Percentiles rank a stretch among this genome's conserved stretches.
phyloP scores from a whole-genome alignment of 2,329 filamentous ascomycete genomes.

The Hypomyces rosellus region DNA sequence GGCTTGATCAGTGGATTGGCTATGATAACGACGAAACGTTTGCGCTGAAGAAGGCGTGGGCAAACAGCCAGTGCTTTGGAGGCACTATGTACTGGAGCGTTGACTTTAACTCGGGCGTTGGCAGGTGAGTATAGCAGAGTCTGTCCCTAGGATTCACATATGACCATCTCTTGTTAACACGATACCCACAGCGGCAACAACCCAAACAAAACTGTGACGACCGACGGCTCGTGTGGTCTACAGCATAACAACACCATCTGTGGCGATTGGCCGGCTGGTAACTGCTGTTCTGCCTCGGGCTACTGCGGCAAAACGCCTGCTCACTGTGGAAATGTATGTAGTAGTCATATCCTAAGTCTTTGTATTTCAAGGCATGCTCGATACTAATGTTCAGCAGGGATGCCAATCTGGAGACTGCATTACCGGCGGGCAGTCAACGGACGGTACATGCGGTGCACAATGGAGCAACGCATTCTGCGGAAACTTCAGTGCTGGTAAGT shows the following conservation, averaged over 20 bases:
- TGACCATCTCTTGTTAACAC: too few species aligned
- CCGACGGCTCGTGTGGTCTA: not conserved
- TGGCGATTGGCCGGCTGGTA: not conserved
- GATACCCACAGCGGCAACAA: not conserved
- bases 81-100: constrained; percentile 15
- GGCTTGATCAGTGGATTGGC: constrained; percentile 20
- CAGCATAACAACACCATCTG: constrained; percentile 1
- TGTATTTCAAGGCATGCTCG: not conserved
- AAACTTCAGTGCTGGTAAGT: not conserved
- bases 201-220: not conserved
- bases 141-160: too few species aligned
- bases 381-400: not conserved
- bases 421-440: not conserved
- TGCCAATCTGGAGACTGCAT: not conserved
- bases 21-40: constrained; percentile 23
- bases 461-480: not conserved
- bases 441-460: constrained; percentile 1
- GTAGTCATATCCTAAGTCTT: too few species aligned
- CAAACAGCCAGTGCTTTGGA: constrained; percentile 12
- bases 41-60: constrained; percentile 12
- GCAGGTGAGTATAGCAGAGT: not conserved
- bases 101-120: constrained; percentile 4
- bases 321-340: not conserved
- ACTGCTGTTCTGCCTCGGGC: not conserved
- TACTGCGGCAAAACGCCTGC: not conserved